Evolutionary conservation across 805 yeast genomes (phyloP).

Genomic region (Teunomyces atbi): DNA sequence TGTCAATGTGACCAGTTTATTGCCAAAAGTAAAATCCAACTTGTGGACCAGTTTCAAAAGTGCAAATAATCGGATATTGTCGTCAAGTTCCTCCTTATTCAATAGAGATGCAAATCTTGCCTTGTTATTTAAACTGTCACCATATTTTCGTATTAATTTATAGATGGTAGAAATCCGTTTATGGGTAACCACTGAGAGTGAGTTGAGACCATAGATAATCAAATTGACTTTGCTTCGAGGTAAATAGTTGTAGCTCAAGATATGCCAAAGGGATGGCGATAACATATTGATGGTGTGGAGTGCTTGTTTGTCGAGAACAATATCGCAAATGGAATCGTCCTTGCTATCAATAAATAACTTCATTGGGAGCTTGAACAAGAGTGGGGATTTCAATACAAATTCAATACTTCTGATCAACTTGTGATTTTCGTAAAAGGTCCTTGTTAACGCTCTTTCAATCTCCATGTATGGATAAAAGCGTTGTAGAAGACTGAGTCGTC

Average conservation of each 20-base stretch:
- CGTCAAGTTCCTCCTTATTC: slow-evolving; percentile 12
- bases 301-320: background rate
- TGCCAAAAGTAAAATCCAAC: slow-evolving; percentile 14
- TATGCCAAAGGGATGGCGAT: slow-evolving; percentile 21
- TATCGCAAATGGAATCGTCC: slow-evolving; percentile 9
- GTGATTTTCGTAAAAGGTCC: slow-evolving; percentile 9
- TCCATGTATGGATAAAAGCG: slow-evolving; percentile 27
- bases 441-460: slow-evolving; percentile 12
- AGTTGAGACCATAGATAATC: slow-evolving; percentile 30
- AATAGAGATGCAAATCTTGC: slow-evolving; percentile 8
- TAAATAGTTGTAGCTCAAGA: slow-evolving; percentile 22
- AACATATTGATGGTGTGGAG: slow-evolving; percentile 15
- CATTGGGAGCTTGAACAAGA: slow-evolving; percentile 21
- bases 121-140: slow-evolving; percentile 12
- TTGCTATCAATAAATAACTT: slow-evolving; percentile 13
- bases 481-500: slow-evolving; percentile 13
- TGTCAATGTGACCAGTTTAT: slow-evolving; percentile 9
- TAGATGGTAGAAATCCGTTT: slow-evolving; percentile 20
- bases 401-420: slow-evolving; percentile 15
- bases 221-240: slow-evolving; percentile 25
- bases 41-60: slow-evolving; percentile 19
- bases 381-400: slow-evolving; percentile 17
- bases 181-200: slow-evolving; percentile 26
- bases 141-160: slow-evolving; percentile 19
- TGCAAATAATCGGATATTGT: slow-evolving; percentile 17